Evolutionary conservation across 345 rosid species (phyloP), one percentile per base, ranked within the genome.

Genomic region (Murraya koenigii): DNA sequence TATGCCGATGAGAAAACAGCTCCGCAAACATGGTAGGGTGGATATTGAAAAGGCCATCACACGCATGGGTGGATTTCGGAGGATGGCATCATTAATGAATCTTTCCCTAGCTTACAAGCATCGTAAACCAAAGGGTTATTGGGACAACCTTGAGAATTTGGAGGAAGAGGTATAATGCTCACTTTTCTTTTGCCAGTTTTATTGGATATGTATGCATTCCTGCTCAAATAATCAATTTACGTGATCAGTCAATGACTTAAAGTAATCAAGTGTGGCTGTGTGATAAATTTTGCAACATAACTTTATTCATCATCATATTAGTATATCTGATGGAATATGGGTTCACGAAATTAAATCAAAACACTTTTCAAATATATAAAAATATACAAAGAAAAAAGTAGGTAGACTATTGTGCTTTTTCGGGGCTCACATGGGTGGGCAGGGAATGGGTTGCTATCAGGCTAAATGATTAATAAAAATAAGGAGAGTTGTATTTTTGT

Each of bases 11-110:
- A n/a, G n/a, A n/a, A n/a, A n/a, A n/a, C n/a, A n/a, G n/a, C n/a
- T n/a, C n/a, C 93, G 97, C 62, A 60, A 86, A 78, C 97, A 88
- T 68, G 94, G 99, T 62, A 88, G 99, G 84, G 97, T 93, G 35
- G 98, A 96, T 81, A 91, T 93, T 66, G 99, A 96, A 82, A 96
- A 96, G 85, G 97, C 97, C 59, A 92, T 96, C 66, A 88, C 94
- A 36, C 89, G 87, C 65, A 93, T 91, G 97, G 99, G 99, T 60
- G 98, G 99, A 71, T 93, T 96, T 77, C 86, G 97, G 84, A 91
- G 91, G 86, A 87, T 96, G 61, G 97, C 99, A 9, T 77, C 86
- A 1, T 76, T 90, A 78, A 87, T 96, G 93, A 89, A 91, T 83
- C 98, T 96, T 60, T 87, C 97, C 69, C 97, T 94, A 60, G 98